These are phyloP conservation scores for Venturia effusa DNA, from an alignment of 2,329 filamentous ascomycete species.

Conservation along the genomic window DNA sequence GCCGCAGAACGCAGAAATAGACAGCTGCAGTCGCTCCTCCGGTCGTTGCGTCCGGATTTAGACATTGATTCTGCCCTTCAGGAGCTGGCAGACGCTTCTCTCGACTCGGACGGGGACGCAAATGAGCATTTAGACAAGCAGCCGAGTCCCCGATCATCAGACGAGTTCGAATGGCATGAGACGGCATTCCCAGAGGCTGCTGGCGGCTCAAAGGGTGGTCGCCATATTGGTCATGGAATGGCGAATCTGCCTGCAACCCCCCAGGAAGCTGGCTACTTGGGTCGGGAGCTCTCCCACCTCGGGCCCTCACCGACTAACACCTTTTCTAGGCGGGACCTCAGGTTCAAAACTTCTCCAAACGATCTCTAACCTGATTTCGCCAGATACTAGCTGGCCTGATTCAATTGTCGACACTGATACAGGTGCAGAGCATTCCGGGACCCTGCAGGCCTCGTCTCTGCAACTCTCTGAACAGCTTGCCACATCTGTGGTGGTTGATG, in stretches of 20 bases:
- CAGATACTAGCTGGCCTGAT: neutral
- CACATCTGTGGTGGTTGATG: slow-evolving; percentile 12
- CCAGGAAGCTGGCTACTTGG: slow-evolving; percentile 13
- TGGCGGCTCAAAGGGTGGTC: neutral
- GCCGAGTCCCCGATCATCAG: neutral
- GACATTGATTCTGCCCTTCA: slow-evolving; percentile 6
- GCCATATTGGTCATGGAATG: slow-evolving; percentile 9
- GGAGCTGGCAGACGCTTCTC: neutral
- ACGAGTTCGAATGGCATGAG: slow-evolving; percentile 12
- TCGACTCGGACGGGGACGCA: neutral
- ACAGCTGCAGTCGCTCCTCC: slow-evolving; percentile 7
- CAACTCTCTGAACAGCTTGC: slow-evolving; percentile 7
- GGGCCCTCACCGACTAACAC: neutral
- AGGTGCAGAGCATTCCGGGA: neutral
- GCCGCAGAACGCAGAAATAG: slow-evolving; percentile 1
- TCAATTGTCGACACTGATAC: neutral
- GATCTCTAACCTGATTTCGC: slow-evolving; percentile 13
- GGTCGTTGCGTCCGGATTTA: slow-evolving; percentile 4
- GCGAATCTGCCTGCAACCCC: slow-evolving; percentile 10
- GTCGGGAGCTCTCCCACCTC: slow-evolving; percentile 3
- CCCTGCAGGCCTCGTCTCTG: neutral
- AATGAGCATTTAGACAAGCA: neutral
- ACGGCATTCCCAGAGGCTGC: slow-evolving; percentile 3
- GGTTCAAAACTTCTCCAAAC: slow-evolving; percentile 14
- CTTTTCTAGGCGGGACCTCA: slow-evolving; percentile 13